Evolutionary conservation across 164 flowering plant species (phyloP).

Genomic region (Protea cynaroides): DNA sequence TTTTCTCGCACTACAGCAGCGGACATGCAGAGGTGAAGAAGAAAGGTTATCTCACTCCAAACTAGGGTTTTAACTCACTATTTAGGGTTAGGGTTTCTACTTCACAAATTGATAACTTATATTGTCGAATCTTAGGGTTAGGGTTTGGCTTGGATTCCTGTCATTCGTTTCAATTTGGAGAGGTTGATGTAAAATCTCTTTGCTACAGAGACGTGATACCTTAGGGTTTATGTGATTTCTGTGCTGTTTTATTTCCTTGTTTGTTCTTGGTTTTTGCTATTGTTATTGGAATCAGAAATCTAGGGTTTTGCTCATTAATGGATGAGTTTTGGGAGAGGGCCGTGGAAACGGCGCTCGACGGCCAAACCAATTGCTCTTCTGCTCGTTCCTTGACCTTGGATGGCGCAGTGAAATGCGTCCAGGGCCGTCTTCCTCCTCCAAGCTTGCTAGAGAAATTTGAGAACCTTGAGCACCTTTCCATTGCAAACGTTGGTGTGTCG

Average conservation of each 20-base stretch:
- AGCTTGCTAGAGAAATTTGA: constrained; percentile 58
- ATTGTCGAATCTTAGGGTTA: neutral
- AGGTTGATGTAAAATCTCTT: neutral
- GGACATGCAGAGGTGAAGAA: neutral
- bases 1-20: neutral
- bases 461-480: constrained; percentile 71
- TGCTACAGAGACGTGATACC: neutral
- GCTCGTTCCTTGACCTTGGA: constrained; percentile 69
- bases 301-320: constrained; percentile 40
- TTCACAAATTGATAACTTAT: neutral
- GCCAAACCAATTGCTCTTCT: constrained; percentile 44
- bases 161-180: neutral
- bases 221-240: neutral
- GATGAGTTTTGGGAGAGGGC: constrained; percentile 97
- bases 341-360: constrained; percentile 84
- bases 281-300: constrained; percentile 18
- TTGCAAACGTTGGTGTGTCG: constrained; percentile 83
- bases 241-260: neutral
- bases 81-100: neutral
- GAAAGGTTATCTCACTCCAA: neutral
- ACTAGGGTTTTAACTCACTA: neutral
- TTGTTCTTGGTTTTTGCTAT: neutral
- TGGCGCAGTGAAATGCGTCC: constrained; percentile 84
- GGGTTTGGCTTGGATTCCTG: neutral
- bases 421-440: constrained; percentile 75